Percentiles rank a stretch among this genome's conserved stretches.
Conservation (phyloP, 495 filamentous ascomycete species). For the Lineolata rhizophorae region DNA sequence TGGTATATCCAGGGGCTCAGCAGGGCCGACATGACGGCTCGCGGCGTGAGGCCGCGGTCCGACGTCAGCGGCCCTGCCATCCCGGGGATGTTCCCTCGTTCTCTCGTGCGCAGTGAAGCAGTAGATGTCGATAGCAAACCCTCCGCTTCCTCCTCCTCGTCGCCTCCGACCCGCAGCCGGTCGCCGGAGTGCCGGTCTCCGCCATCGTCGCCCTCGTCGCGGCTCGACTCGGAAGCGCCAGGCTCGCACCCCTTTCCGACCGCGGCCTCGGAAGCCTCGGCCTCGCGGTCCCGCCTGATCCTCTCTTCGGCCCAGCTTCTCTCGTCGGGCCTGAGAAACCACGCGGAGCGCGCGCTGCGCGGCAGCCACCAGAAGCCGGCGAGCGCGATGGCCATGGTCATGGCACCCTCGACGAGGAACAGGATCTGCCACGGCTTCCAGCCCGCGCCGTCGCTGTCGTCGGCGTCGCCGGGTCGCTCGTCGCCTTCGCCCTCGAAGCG, state of each 20-base stretch:
- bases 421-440: slow-evolving; percentile 31
- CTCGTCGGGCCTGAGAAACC: slow-evolving; percentile 29
- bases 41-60: slow-evolving; percentile 20
- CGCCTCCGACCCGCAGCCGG: too few species aligned
- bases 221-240: not conserved
- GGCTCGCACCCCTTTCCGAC: slow-evolving; percentile 2
- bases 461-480: slow-evolving; percentile 1
- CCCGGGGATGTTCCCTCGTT: not conserved
- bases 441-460: slow-evolving; percentile 1
- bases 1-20: slow-evolving; percentile 30
- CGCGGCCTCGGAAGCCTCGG: not conserved
- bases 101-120: too few species aligned
- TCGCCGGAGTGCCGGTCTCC: not conserved
- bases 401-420: slow-evolving; percentile 30
- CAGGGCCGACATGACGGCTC: slow-evolving; percentile 26
- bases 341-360: slow-evolving; percentile 24
- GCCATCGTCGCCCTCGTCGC: slow-evolving; percentile 5
- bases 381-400: slow-evolving; percentile 26
- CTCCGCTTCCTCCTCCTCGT: slow-evolving; percentile 5
- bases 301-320: slow-evolving; percentile 21
- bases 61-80: slow-evolving; percentile 8
- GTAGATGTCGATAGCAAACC: slow-evolving; percentile 5
- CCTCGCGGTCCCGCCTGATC: slow-evolving; percentile 12
- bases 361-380: slow-evolving; percentile 29
- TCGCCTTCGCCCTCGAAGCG: slow-evolving; percentile 6